These are phyloP conservation scores for Nannochloropsis oceanica DNA, from an alignment of 108 stramenopile genomes.

Conservation along the genomic window DNA sequence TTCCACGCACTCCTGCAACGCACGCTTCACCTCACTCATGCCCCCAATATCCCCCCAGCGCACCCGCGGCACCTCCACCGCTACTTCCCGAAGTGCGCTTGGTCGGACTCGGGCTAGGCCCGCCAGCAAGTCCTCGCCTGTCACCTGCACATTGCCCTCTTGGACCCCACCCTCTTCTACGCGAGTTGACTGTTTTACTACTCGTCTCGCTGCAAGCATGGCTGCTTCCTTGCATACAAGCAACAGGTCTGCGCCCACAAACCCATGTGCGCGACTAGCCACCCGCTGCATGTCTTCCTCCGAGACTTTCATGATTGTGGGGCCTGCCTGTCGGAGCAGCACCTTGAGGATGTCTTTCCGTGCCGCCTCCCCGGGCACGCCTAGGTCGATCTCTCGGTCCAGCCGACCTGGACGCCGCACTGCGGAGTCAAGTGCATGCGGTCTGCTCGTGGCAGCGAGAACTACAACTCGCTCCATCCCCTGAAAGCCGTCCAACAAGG, in stretches of 20 bases:
- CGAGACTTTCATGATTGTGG: not conserved
- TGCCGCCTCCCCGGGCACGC: constrained; percentile 27
- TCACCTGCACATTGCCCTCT: not conserved
- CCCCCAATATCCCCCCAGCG: constrained; percentile 41
- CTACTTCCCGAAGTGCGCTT: constrained; percentile 33
- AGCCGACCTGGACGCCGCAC: constrained; percentile 36
- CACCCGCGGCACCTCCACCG: constrained; percentile 34
- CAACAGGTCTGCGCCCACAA: constrained; percentile 38
- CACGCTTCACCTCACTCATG: constrained; percentile 41
- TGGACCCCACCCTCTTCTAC: not conserved
- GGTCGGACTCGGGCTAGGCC: constrained; percentile 27
- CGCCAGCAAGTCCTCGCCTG: not conserved
- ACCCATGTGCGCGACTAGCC: constrained; percentile 31
- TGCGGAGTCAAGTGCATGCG: constrained; percentile 35
- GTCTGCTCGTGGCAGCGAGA: constrained; percentile 4
- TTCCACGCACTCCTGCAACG: constrained; percentile 32
- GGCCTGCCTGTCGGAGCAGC: constrained; percentile 12
- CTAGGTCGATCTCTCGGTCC: constrained; percentile 38
- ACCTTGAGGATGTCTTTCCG: constrained; percentile 14
- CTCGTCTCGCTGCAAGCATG: constrained; percentile 10
- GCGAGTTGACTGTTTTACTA: not conserved
- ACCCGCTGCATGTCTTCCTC: not conserved
- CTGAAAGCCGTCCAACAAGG: constrained; percentile 32
- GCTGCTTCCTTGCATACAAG: constrained; percentile 29
- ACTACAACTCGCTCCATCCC: constrained; percentile 13